These are phyloP conservation scores for Plantago ovata DNA, from an alignment of 257 asterid species.

Conservation along the genomic window DNA sequence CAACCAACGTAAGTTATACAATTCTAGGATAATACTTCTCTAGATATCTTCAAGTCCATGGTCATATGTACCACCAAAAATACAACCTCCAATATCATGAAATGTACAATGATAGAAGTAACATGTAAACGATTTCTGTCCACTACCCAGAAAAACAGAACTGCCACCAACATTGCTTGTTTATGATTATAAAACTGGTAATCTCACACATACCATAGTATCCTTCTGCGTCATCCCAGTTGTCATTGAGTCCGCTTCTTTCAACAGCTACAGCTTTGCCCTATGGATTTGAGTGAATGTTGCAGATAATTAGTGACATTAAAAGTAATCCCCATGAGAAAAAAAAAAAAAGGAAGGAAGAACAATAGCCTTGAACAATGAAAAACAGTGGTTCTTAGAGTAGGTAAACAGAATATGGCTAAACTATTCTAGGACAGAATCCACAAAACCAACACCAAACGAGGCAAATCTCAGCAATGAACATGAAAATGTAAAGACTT, in stretches of 20 bases:
- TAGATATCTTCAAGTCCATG: no score
- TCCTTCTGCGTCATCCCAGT: constrained; percentile 98
- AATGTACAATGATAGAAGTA: background rate
- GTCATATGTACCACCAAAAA: no score
- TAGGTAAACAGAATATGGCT: background rate
- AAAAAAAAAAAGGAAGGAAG: background rate
- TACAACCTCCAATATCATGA: background rate
- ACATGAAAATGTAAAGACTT: constrained; percentile 25
- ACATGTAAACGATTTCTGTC: background rate
- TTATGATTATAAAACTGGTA: background rate
- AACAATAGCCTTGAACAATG: background rate
- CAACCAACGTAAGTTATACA: no score
- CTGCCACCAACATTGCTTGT: background rate
- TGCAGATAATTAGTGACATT: no score
- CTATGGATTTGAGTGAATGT: constrained; percentile 23
- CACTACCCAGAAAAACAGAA: no score
- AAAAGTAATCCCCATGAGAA: constrained; percentile 10
- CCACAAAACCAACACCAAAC: no score
- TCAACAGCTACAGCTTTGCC: constrained; percentile 74
- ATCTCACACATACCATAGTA: constrained; percentile 64
- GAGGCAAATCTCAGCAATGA: no score
- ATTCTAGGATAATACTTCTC: no score
- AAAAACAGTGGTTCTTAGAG: background rate
- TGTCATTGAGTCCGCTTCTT: constrained; percentile 74
- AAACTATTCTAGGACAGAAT: background rate